Evolutionary conservation across 306 rosid genomes (phyloP), one percentile per base, ranked within the genome.

Genomic region (Trifolium fragiferum): DNA sequence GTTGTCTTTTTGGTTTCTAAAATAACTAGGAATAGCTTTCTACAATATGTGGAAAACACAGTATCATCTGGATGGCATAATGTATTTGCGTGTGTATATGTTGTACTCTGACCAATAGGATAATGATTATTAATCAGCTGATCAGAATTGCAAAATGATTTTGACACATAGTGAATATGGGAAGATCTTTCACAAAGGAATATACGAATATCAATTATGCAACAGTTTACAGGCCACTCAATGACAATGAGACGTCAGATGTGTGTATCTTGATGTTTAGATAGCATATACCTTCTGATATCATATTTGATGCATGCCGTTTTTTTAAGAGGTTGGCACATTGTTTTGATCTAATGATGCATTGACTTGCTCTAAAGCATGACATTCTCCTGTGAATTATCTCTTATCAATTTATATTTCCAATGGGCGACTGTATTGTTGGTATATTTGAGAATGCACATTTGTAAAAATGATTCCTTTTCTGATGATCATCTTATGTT

Each of bases 391-490:
- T 69, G 58, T 70, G 62, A 73, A 74, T 65, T 32, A 75, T 51
- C 16, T 47, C n/a, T 49, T 38, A 21, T 20, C 15, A 33, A 76
- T 35, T 68, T 76, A 47, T 60, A 75, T 72, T 20, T 82, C 44
- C 20, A 65, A 41, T 15, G 71, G 57, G 63, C 57, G 76, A 25
- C 73, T 55, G 76, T 41, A 41, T 41, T 25, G 44, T 32, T 73
- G 73, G 30, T 50, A 72, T 67, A 51, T 66, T 64, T 23, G 37
- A 70, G 72, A 46, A 74, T 81, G 64, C 55, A 23, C 23, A 30
- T 59, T 67, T 60, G 49, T 75, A 50, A 44, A 50, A 32, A 60
- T 62, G 63, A 33, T 65, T 67, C 41, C 10, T 66, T 68, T 79
- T 60, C 58, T 69, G 49, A 38, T 73, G 68, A 46, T 71, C 38